phyloP scores from a whole-genome alignment of 768 basidiomycete genomes.

The Trametes coccinea region DNA sequence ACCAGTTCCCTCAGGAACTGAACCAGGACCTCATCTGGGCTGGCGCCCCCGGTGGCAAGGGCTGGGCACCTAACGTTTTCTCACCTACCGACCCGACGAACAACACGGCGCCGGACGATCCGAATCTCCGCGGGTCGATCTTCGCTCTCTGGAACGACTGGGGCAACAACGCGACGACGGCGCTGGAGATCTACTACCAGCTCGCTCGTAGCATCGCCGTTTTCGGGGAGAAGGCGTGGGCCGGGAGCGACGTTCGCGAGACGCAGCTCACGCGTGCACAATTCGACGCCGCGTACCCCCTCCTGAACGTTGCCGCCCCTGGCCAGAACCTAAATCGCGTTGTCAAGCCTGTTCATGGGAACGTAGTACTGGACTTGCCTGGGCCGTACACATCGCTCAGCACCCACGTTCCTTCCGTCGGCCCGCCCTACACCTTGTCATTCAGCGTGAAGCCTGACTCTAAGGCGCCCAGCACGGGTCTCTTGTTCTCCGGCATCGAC shows the following conservation, averaged over 20 bases:
- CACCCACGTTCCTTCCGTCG: constrained; percentile 40
- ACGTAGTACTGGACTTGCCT: constrained; percentile 34
- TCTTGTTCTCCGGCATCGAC: constrained; percentile 39
- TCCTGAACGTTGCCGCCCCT: constrained; percentile 41
- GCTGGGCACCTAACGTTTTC: constrained; percentile 32
- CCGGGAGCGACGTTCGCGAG: constrained; percentile 39
- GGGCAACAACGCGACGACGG: constrained; percentile 48
- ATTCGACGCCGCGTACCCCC: constrained; percentile 39
- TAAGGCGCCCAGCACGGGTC: constrained; percentile 16
- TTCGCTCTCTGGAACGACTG: constrained; percentile 40
- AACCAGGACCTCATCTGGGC: constrained; percentile 33
- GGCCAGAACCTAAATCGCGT: constrained; percentile 47
- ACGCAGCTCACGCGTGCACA: constrained; percentile 37
- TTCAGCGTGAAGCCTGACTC: constrained; percentile 40
- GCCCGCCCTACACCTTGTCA: constrained; percentile 44
- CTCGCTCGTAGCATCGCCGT: constrained; percentile 42
- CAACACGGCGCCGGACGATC: constrained; percentile 27
- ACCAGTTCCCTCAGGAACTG: constrained; percentile 37
- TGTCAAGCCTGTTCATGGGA: constrained; percentile 31
- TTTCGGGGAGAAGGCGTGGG: constrained; percentile 46
- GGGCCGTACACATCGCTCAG: constrained; percentile 14
- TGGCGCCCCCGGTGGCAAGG: constrained; percentile 27
- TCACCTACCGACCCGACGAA: constrained; percentile 26
- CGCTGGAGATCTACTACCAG: constrained; percentile 45
- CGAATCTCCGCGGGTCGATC: constrained; percentile 28